Evolutionary conservation across 805 yeast genomes (phyloP).

Genomic region (Spathaspora boniae): DNA sequence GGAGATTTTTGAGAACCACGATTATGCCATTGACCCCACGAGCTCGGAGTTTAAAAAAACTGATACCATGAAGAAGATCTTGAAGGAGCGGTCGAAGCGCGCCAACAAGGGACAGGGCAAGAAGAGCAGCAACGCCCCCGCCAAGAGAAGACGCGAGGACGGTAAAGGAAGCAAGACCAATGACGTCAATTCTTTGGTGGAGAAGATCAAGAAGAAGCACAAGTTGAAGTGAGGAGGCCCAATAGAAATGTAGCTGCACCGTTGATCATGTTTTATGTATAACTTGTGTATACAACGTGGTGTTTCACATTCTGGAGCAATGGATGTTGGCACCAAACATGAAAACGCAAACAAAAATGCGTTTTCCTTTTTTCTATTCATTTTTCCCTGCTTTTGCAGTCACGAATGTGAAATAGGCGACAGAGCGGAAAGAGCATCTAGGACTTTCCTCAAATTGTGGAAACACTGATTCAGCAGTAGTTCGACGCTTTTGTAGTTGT

Average conservation of each 20-base stretch:
- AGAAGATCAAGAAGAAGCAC: slow-evolving; percentile 47
- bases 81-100: slow-evolving; percentile 70
- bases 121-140: not conserved
- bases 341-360: not conserved
- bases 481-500: not conserved
- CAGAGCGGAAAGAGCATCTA: too few relatives aligned
- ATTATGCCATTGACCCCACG: slow-evolving; percentile 92
- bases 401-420: too few relatives aligned
- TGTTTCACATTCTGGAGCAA: not conserved
- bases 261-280: too few relatives aligned
- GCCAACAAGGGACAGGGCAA: slow-evolving; percentile 14
- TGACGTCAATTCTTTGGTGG: slow-evolving; percentile 38
- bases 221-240: slow-evolving; percentile 6
- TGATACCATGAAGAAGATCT: slow-evolving; percentile 75
- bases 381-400: too few relatives aligned
- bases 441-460: too few relatives aligned
- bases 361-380: too few relatives aligned
- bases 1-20: slow-evolving; percentile 85
- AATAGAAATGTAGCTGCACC: not conserved
- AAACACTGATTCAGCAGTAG: too few relatives aligned
- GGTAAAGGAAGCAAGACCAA: slow-evolving; percentile 9
- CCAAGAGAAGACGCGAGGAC: slow-evolving; percentile 3
- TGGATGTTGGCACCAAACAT: slow-evolving; percentile 2
- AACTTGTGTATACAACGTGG: not conserved
- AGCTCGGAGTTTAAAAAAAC: slow-evolving; percentile 88